Percentiles rank a stretch among this genome's conserved stretches.
Conservation (phyloP, 1,284 basidiomycete species). For the Cystobasidium pallidum region DNA sequence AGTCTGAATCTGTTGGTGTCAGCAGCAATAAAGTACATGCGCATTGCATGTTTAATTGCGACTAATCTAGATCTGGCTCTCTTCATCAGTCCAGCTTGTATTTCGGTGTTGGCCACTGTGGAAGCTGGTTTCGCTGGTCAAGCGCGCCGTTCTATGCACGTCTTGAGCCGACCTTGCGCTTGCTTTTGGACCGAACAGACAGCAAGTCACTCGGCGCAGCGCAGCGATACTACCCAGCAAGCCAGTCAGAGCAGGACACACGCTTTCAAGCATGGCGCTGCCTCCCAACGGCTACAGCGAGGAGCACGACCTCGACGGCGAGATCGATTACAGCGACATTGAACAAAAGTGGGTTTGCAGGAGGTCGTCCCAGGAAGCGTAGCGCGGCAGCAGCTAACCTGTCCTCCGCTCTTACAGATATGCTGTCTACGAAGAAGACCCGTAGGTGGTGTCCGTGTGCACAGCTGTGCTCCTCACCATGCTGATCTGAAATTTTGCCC, state of each 20-base stretch:
- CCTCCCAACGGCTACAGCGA: slow-evolving; percentile 25
- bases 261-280: slow-evolving; percentile 23
- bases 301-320: slow-evolving; percentile 59
- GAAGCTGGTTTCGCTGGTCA: background rate
- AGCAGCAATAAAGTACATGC: too few relatives aligned
- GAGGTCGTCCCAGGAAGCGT: slow-evolving; percentile 59
- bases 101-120: background rate
- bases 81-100: background rate
- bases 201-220: background rate
- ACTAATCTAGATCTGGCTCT: too few relatives aligned
- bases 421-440: slow-evolving; percentile 40
- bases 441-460: slow-evolving; percentile 15
- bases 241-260: slow-evolving; percentile 6
- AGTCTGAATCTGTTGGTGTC: too few relatives aligned
- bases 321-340: slow-evolving; percentile 92
- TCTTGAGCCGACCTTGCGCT: background rate
- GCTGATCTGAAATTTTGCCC: slow-evolving; percentile 38
- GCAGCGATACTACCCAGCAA: background rate
- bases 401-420: slow-evolving; percentile 14
- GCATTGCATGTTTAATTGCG: too few relatives aligned
- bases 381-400: slow-evolving; percentile 58
- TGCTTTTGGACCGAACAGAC: background rate
- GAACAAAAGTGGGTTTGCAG: slow-evolving; percentile 74
- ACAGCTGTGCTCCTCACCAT: background rate
- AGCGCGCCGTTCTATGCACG: background rate